phyloP scores from a whole-genome alignment of 139 green algal species.

The Nannochloris sp. region DNA sequence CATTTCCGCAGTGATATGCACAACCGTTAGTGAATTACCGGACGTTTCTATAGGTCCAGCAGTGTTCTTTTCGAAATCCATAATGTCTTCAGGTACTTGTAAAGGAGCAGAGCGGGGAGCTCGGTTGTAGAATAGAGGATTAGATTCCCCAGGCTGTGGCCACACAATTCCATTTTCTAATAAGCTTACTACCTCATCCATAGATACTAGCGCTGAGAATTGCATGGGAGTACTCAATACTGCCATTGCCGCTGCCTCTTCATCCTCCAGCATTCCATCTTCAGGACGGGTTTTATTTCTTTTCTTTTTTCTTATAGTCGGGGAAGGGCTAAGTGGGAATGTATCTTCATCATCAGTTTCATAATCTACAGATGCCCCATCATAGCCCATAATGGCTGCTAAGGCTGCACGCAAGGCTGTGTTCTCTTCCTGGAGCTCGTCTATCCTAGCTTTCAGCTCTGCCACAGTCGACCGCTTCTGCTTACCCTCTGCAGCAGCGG shows the following conservation, averaged over 20 bases:
- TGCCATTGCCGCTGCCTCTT: background rate
- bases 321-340: no score
- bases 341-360: background rate
- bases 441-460: slow-evolving; percentile 3
- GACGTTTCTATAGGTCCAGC: slow-evolving; percentile 53
- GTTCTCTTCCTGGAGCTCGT: slow-evolving; percentile 23
- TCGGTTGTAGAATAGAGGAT: slow-evolving; percentile 29
- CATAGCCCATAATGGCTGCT: background rate
- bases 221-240: background rate
- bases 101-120: slow-evolving; percentile 3
- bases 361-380: background rate
- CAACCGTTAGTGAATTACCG: no score
- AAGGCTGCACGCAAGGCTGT: slow-evolving; percentile 7
- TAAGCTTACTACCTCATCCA: background rate
- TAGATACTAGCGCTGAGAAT: no score
- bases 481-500: no score
- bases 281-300: no score
- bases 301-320: no score
- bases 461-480: background rate
- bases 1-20: slow-evolving; percentile 92
- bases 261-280: no score
- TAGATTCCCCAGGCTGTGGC: slow-evolving; percentile 20
- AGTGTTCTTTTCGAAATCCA: slow-evolving; percentile 14
- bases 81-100: background rate
- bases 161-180: slow-evolving; percentile 38